Conservation (phyloP, 176 grass and related monocot genomes). For the Oryza glumipatula region DNA sequence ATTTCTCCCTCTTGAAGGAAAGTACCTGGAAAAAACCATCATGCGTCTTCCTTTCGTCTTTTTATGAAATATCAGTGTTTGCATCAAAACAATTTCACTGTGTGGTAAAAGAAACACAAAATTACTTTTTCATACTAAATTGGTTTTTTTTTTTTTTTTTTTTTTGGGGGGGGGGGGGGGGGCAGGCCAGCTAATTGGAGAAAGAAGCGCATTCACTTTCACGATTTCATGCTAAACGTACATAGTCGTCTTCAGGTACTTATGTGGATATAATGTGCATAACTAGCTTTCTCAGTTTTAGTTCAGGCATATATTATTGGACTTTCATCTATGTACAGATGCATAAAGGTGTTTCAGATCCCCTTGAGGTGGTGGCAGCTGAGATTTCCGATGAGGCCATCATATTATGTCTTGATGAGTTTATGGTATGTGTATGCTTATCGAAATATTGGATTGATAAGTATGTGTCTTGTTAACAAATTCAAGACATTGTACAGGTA, state of each 20-base stretch:
- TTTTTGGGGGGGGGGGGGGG: too few relatives aligned
- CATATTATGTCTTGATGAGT: constrained; percentile 95
- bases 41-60: neutral
- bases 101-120: neutral
- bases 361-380: constrained; percentile 91
- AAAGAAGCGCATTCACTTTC: constrained; percentile 93
- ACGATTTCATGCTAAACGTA: constrained; percentile 97
- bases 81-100: neutral
- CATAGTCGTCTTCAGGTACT: constrained; percentile 90
- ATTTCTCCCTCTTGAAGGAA: neutral
- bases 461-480: constrained; percentile 14
- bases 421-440: constrained; percentile 68
- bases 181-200: constrained; percentile 90
- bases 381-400: constrained; percentile 96
- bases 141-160: constrained; percentile 10
- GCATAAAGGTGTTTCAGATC: constrained; percentile 98
- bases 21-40: neutral
- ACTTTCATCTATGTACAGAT: constrained; percentile 53
- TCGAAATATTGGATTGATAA: neutral
- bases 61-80: neutral
- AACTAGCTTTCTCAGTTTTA: constrained; percentile 11
- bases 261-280: neutral
- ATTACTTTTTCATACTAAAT: constrained; percentile 12
- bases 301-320: neutral
- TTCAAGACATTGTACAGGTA: constrained; percentile 53